Evolutionary conservation across 139 green algal genomes (phyloP).

Genomic region (Closterium sp.): DNA sequence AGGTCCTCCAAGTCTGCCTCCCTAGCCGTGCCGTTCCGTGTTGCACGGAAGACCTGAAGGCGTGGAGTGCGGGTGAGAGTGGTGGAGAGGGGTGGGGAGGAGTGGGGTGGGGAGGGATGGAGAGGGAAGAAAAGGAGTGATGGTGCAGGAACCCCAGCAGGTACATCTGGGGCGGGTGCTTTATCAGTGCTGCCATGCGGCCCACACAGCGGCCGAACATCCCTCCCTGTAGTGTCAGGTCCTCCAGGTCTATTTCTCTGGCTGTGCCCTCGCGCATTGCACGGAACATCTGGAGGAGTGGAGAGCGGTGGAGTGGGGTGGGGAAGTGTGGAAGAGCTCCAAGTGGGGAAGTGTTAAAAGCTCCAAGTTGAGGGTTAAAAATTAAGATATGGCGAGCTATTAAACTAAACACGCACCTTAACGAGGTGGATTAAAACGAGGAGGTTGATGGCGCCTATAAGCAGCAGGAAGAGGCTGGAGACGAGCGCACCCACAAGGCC

Average conservation of each 20-base stretch:
- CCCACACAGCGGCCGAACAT: not conserved
- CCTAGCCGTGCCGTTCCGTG: not conserved
- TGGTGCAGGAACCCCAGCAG: not conserved
- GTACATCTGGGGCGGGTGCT: not conserved
- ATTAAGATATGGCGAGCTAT: not conserved
- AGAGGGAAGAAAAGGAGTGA: too few relatives aligned
- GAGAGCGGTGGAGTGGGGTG: not conserved
- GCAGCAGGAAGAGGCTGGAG: conserved; percentile 4
- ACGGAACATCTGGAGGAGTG: not conserved
- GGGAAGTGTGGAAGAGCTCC: too few relatives aligned
- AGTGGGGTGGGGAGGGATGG: too few relatives aligned
- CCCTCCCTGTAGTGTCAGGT: not conserved
- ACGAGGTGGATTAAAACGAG: not conserved
- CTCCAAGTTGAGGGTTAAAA: too few relatives aligned
- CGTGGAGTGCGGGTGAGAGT: too few relatives aligned
- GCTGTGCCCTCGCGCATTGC: not conserved
- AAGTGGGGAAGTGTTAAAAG: too few relatives aligned
- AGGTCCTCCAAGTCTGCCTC: not conserved
- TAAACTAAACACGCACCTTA: not conserved
- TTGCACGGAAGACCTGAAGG: not conserved
- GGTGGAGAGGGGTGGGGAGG: too few relatives aligned
- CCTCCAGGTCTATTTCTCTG: not conserved
- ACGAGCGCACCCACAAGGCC: not conserved
- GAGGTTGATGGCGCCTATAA: conserved; percentile 10
- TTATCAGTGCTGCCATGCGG: not conserved